Conservation (phyloP, 352 stramenopile species). For the Globisporangium orthogonon region DNA sequence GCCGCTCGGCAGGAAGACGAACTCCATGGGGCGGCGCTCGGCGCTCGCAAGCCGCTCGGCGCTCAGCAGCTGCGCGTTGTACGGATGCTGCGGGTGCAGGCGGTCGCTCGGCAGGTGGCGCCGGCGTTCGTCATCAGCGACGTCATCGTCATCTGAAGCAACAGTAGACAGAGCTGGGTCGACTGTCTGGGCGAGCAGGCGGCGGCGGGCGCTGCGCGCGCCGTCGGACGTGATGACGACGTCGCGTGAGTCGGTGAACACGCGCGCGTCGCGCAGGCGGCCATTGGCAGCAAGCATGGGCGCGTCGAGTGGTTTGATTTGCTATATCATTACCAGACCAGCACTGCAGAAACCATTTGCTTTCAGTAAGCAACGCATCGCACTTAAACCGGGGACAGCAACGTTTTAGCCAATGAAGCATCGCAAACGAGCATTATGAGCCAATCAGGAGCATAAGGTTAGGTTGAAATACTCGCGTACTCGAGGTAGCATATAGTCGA, state of each 20-base stretch:
- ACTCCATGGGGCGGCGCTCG: conserved; percentile 34
- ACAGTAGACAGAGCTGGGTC: neutral
- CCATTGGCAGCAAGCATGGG: conserved; percentile 9
- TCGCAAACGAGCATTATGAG: too few relatives aligned
- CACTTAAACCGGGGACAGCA: too few relatives aligned
- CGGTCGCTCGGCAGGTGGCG: conserved; percentile 14
- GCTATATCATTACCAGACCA: too few relatives aligned
- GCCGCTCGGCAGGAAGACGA: conserved; percentile 53
- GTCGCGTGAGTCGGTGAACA: conserved; percentile 60
- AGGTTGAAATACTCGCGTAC: too few relatives aligned
- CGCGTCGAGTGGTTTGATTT: too few relatives aligned
- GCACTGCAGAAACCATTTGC: too few relatives aligned
- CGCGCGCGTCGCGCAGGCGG: conserved; percentile 46
- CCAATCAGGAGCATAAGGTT: too few relatives aligned
- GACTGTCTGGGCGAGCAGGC: neutral
- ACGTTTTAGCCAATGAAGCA: too few relatives aligned
- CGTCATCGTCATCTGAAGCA: conserved; percentile 2
- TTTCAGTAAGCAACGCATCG: too few relatives aligned
- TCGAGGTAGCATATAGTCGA: too few relatives aligned
- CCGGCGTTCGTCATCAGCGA: neutral
- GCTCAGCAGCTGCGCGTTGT: conserved; percentile 28
- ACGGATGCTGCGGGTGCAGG: conserved; percentile 32
- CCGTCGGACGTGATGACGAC: conserved; percentile 31
- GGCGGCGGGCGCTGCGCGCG: conserved; percentile 10
- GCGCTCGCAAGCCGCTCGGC: neutral